Base-by-base conservation (phyloP, 2,329 filamentous ascomycete genomes). In the Paraphaeosphaeria sporulosa region DNA sequence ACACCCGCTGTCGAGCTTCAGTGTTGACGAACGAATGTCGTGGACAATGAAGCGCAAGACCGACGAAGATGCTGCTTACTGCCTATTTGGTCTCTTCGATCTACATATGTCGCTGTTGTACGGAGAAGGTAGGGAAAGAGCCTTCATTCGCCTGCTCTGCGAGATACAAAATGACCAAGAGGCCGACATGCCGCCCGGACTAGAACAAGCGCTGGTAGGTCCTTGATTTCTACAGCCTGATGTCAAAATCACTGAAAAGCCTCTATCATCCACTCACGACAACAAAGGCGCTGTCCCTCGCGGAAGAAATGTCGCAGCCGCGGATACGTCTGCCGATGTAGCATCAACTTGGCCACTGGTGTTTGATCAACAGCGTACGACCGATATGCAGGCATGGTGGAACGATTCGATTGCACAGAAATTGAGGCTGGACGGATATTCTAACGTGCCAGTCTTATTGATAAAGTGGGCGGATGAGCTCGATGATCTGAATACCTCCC, bases 391-490 rank as follows among this genome's bases (percentile, higher is more conserved):
- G 44, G 64, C 64, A 42, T 75, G 71, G 69, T 77, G 73, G 72
- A 65, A 73, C 32, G 69, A 75, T 38, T 67, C 64, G 4, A 73
- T 73, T 15, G 57, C 59, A 9, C 64, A 40, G 50, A 61, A 76
- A 30, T 72, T 76, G 70, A 57, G 69, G 9, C 67, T 73, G 2
- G 68, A 71, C 15, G 70, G 70, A 0, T 79, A 79, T 48, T 23
- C 61, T 4, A 63, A 76, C 23, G 76, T 78, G 10, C 66, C 74
- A 9, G 77, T 78, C 1, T 59, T 80, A 4, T 60, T 79, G 6
- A 68, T 79, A 25, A 74, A 73, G 34, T 79, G 77, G 77, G 71
- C 62, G 0, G 68, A 74, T 32, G 50, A 68, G 5, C 55, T 79
- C 1, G 76, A 79, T 46, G 70, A 78, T n/a, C 61, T 78, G 9